Evolutionary conservation across 257 asterid species (phyloP), one percentile per base, ranked within the genome.

Genomic region (Knoxia roxburghii): DNA sequence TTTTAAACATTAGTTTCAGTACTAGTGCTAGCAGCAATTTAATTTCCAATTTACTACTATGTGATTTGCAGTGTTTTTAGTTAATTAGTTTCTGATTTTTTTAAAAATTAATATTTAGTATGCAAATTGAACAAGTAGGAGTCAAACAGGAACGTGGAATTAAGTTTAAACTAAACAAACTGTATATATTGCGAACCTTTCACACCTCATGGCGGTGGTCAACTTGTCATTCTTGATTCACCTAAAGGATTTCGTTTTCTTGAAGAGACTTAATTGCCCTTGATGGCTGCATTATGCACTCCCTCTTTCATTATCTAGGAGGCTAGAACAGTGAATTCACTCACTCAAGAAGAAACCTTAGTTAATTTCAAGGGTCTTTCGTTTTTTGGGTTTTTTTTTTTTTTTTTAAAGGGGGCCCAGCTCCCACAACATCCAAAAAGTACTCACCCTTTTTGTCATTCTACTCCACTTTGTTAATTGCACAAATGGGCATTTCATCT

Each of bases 141-240:
- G 88, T 83, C 88, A 81, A 86, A 71, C 68, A 54, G 49, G 72
- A 81, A 82, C 75, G 80, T 85, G 75, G 86, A 80, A n/a, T n/a
- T n/a, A n/a, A n/a, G n/a, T n/a, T n/a, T n/a, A n/a, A 80, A 71
- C 73, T n/a, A 70, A 62, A 65, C 59, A 41, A 59, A 68, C 45
- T 78, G 64, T 74, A 73, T 71, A 73, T 67, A 73, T 78, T 62
- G 68, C 83, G 81, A 65, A 63, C 83, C 78, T 72, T 70, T 73
- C 80, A 77, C 74, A 74, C 79, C 57, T 68, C 65, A 30, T 67
- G 93, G 85, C 95, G 95, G 97, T 84, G 95, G 96, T 87, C 95
- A 87, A 85, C 83, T 59, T 67, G 74, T 73, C 67, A 72, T 71
- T 67, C 32, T 73, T 68, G 60, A 79, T 73, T 71, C 70, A 52